A percentile compares a stretch with the other conserved stretches of the same genome.
Conservation (phyloP, 2,329 filamentous ascomycete species). For the Penicillium sp. region DNA sequence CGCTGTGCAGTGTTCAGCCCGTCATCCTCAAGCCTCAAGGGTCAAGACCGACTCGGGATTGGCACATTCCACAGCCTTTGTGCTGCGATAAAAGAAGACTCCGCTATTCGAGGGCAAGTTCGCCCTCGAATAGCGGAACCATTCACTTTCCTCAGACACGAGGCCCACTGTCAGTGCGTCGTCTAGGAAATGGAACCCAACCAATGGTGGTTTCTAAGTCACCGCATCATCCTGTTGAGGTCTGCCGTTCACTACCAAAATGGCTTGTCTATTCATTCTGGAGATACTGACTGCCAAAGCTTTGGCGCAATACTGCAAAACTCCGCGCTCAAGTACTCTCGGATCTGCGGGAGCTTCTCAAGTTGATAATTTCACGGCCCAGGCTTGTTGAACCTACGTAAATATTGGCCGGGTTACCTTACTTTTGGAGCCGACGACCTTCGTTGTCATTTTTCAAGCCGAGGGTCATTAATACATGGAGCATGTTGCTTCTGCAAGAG, state of each 20-base stretch:
- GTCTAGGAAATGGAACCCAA: neutral
- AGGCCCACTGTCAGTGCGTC: constrained; percentile 1
- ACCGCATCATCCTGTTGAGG: neutral
- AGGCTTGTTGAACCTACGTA: neutral
- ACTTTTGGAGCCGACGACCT: neutral
- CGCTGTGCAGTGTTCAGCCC: neutral
- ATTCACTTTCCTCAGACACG: neutral
- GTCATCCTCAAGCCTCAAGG: neutral
- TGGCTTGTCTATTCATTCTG: neutral
- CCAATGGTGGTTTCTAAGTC: neutral
- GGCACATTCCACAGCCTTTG: neutral
- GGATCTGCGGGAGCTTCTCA: neutral
- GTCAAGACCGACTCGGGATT: neutral
- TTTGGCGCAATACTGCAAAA: neutral
- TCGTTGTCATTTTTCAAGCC: neutral
- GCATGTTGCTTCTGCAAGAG: neutral
- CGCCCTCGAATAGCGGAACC: too few relatives aligned
- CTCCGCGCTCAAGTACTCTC: neutral
- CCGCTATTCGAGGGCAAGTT: neutral
- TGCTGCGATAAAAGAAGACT: neutral
- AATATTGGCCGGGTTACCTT: neutral
- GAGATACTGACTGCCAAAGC: neutral
- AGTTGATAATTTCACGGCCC: neutral
- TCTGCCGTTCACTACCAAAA: neutral
- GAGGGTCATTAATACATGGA: neutral